phyloP scores from a whole-genome alignment of 495 filamentous ascomycete species.

The Aspergillus nanangensis region DNA sequence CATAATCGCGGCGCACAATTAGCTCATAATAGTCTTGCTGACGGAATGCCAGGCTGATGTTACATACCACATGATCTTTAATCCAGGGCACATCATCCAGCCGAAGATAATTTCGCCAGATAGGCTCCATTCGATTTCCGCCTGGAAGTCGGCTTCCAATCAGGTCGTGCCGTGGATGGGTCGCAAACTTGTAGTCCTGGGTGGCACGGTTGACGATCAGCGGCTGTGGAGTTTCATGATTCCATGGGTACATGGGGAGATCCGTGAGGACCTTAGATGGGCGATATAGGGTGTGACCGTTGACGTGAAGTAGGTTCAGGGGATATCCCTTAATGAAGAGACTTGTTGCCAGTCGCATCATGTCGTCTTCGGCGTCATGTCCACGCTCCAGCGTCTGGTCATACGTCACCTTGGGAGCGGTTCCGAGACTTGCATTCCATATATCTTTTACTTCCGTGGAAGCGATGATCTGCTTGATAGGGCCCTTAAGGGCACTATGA shows the following conservation, averaged over 20 bases:
- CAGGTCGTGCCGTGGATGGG: constrained; percentile 13
- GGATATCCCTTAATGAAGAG: no score
- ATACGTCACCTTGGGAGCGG: no score
- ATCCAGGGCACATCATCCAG: constrained; percentile 15
- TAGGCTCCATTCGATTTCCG: constrained; percentile 1
- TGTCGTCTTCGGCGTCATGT: no score
- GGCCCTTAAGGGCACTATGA: not conserved
- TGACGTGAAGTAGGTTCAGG: not conserved
- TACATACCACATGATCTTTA: constrained; percentile 3
- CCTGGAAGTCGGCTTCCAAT: constrained; percentile 10
- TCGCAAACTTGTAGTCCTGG: constrained; percentile 4
- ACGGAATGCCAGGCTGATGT: not conserved
- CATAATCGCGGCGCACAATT: no score
- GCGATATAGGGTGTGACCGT: not conserved
- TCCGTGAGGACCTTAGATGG: constrained; percentile 1
- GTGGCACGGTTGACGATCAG: constrained; percentile 16
- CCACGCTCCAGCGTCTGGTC: not conserved
- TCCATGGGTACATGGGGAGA: constrained; percentile 24
- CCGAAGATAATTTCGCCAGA: constrained; percentile 16
- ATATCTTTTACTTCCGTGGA: not conserved
- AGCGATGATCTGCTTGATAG: not conserved
- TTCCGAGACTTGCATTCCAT: no score
- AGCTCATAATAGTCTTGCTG: constrained; percentile 2
- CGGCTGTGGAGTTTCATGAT: constrained; percentile 13
- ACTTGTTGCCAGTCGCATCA: no score